Evolutionary conservation across 2,329 filamentous ascomycete species (phyloP).

Genomic region (Knufia fluminis): DNA sequence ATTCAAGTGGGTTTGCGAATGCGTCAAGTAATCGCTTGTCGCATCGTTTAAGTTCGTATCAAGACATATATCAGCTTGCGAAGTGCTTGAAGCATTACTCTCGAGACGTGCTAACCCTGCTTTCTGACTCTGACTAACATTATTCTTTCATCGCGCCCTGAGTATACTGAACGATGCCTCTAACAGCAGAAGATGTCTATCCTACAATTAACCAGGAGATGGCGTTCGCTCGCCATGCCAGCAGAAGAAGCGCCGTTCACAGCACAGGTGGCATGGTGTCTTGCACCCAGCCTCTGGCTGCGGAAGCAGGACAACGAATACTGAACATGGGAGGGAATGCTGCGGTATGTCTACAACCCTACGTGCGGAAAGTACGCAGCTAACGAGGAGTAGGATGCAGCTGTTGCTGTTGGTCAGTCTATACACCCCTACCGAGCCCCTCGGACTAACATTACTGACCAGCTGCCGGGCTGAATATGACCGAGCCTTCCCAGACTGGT

Average conservation of each 20-base stretch:
- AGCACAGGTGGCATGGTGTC: conserved; percentile 86
- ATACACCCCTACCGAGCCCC: neutral
- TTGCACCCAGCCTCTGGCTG: conserved; percentile 80
- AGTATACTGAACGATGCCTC: conserved; percentile 6
- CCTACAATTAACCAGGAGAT: conserved; percentile 39
- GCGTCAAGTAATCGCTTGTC: neutral
- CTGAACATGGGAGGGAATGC: conserved; percentile 86
- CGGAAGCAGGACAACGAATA: conserved; percentile 75
- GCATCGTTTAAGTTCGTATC: neutral
- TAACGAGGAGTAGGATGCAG: conserved; percentile 8
- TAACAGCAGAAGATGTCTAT: conserved; percentile 39
- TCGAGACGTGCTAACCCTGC: neutral
- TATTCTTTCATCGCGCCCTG: neutral
- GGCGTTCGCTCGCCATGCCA: conserved; percentile 54
- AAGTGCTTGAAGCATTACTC: neutral
- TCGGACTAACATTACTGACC: conserved; percentile 9
- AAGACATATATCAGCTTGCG: neutral
- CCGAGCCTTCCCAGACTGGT: conserved; percentile 84
- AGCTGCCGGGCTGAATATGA: conserved; percentile 88
- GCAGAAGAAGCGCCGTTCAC: conserved; percentile 82
- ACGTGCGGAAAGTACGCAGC: neutral
- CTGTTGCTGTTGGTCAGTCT: conserved; percentile 8
- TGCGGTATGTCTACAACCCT: conserved; percentile 53
- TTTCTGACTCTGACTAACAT: neutral
- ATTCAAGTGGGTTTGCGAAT: neutral